Conservation (phyloP, 768 basidiomycete species). For the Suillus variegatus region DNA sequence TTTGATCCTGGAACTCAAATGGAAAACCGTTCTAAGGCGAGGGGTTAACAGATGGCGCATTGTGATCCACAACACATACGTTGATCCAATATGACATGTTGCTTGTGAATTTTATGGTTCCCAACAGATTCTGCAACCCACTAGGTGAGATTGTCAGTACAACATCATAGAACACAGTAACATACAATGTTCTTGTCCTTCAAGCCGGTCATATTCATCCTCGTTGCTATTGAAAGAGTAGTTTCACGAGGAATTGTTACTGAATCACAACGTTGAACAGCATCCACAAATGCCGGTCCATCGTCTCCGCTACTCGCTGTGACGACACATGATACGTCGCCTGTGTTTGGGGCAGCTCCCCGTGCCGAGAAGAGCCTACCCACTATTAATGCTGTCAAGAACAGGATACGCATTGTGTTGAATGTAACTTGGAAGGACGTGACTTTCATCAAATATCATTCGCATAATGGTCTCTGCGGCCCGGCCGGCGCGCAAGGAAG, state of each 20-base stretch:
- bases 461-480: not conserved
- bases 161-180: slow-evolving; percentile 12
- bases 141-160: not conserved
- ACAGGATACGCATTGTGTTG: not conserved
- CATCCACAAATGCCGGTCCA: slow-evolving; percentile 46
- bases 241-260: slow-evolving; percentile 46
- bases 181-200: slow-evolving; percentile 49
- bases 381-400: not conserved
- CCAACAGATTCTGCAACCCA: slow-evolving; percentile 44
- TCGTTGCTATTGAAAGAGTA: slow-evolving; percentile 51
- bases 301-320: slow-evolving; percentile 51
- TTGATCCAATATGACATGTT: slow-evolving; percentile 57
- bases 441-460: not conserved
- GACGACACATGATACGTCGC: slow-evolving; percentile 40
- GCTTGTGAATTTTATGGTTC: slow-evolving; percentile 51
- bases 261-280: slow-evolving; percentile 42
- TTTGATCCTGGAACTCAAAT: slow-evolving; percentile 54
- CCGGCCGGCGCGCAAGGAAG: not conserved
- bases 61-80: slow-evolving; percentile 26
- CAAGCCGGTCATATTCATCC: slow-evolving; percentile 55
- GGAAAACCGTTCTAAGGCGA: slow-evolving; percentile 48
- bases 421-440: not conserved
- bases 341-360: not conserved
- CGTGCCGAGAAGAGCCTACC: not conserved
- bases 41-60: not conserved